Base-by-base conservation (phyloP, 2,329 filamentous ascomycete species). In the Zasmidium cellare region DNA sequence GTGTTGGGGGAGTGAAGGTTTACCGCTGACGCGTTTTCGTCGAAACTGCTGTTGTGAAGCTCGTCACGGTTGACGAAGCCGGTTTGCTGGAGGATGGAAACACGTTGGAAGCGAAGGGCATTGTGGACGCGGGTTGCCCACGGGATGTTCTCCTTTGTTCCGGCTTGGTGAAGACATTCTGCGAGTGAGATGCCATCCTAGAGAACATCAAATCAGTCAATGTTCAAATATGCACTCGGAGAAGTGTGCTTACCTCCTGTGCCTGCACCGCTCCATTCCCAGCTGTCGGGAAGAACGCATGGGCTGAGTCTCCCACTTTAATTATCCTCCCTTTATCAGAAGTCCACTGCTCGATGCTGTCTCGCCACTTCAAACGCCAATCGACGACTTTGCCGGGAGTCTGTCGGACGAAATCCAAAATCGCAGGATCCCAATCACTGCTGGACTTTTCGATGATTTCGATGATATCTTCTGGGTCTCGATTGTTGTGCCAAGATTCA, bases 321-420 rank as follows among this genome's bases (percentile, higher is more conserved):
- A 79, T 69, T 12, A 80, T 73, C 16, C 75, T 74, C 7, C 72
- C 75, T 3, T 60, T 70, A 1, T 75, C 75, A 1, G 75, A 79
- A 9, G 72, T 72, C 76, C 76, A 80, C 45, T 66, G 80, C 0
- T 80, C 78, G 14, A 82, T 71, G 1, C 80, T 80, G 60, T 83
- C 80, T 44, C 81, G 74, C 62, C 82, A 83, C 53, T 79, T 80
- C n/a, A 83, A 78, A 67, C 82, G 82, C 79, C 80, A 83, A 65
- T 83, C 80, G 1, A 83, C 73, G 14, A 67, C 56, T 14, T 53
- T 49, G 16, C 48, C 50, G 14, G 63, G 55, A 5, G 62, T 44
- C 14, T 41, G 41, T 22, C 46, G 14, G 18, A 57, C 31, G 28
- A 57, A 57, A 25, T 52, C 49, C n/a, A 57, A 19, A 14, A 57